Percentiles rank a stretch among this genome's conserved stretches.
These are phyloP conservation scores for Neofusicoccum sp. DNA, from an alignment of 2,329 filamentous ascomycete genomes.

Conservation along the genomic window DNA sequence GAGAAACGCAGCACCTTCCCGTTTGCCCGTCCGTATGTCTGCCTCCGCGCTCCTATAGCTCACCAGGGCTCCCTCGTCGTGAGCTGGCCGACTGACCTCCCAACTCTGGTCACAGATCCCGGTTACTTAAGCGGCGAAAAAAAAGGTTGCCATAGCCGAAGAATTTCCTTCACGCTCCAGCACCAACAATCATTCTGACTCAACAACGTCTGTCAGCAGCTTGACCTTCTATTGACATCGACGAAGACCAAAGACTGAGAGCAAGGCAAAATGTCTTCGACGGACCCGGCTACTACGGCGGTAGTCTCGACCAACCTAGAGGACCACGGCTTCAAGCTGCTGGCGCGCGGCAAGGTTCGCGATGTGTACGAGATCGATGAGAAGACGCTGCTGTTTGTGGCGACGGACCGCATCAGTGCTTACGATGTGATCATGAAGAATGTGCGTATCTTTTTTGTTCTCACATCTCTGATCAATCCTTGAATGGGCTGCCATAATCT, in stretches of 20 bases:
- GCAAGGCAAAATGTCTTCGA: conserved; percentile 29
- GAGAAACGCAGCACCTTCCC: too few species aligned
- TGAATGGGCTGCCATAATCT: background rate
- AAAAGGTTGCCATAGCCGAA: too few species aligned
- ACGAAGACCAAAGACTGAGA: background rate
- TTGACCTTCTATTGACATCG: background rate
- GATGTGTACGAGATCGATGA: conserved; percentile 76
- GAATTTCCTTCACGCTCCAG: too few species aligned
- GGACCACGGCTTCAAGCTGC: conserved; percentile 42
- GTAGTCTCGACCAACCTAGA: conserved; percentile 37
- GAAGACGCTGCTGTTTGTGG: conserved; percentile 76
- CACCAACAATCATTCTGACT: background rate
- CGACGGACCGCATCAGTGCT: conserved; percentile 89
- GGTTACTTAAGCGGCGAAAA: too few species aligned
- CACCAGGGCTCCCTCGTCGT: too few species aligned
- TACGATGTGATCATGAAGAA: conserved; percentile 92
- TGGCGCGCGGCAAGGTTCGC: conserved; percentile 74
- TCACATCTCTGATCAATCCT: background rate
- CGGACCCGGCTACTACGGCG: background rate
- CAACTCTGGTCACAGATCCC: too few species aligned
- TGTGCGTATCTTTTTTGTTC: conserved; percentile 49
- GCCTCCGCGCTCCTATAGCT: too few species aligned
- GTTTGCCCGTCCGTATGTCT: too few species aligned
- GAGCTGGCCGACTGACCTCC: too few species aligned
- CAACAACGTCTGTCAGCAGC: background rate